Percentiles rank a stretch among this genome's conserved stretches.
Conservation (phyloP, 164 flowering plant genomes). For the Magnolia kwangsiensis region DNA sequence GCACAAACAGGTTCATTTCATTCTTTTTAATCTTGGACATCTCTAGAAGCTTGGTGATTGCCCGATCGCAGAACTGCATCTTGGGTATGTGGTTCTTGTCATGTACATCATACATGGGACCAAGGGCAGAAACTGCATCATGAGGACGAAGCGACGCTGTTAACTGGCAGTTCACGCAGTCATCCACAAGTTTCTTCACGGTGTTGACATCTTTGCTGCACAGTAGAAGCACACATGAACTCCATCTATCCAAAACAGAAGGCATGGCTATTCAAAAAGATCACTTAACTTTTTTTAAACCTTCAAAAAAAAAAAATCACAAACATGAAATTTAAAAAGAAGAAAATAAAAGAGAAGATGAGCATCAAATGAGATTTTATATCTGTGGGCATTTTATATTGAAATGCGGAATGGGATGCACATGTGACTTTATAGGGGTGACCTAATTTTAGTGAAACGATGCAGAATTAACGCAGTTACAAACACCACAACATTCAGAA, state of each 20-base stretch:
- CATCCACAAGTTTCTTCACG: slow-evolving; percentile 92
- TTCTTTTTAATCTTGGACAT: slow-evolving; percentile 69
- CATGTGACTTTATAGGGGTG: too few species aligned
- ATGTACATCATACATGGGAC: slow-evolving; percentile 98
- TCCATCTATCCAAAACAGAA: not conserved
- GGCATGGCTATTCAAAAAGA: not conserved
- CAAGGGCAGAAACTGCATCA: slow-evolving; percentile 99
- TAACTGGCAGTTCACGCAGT: slow-evolving; percentile 63
- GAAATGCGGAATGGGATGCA: too few species aligned
- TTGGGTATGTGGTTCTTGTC: slow-evolving; percentile 82
- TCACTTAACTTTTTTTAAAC: not conserved
- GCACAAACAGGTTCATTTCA: slow-evolving; percentile 85
- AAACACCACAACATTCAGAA: too few species aligned
- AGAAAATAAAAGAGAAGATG: not conserved
- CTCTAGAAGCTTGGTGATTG: slow-evolving; percentile 65
- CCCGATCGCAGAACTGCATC: slow-evolving; percentile 66
- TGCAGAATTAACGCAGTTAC: too few species aligned
- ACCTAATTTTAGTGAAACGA: too few species aligned
- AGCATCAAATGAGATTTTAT: not conserved
- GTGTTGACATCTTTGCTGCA: slow-evolving; percentile 97
- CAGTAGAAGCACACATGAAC: not conserved
- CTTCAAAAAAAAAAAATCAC: not conserved
- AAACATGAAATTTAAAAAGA: not conserved
- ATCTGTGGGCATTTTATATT: not conserved
- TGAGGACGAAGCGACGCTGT: slow-evolving; percentile 94